A percentile compares a stretch with the other conserved stretches of the same genome.
phyloP scores from a whole-genome alignment of 352 stramenopile species.

The Discostella stelligera region DNA sequence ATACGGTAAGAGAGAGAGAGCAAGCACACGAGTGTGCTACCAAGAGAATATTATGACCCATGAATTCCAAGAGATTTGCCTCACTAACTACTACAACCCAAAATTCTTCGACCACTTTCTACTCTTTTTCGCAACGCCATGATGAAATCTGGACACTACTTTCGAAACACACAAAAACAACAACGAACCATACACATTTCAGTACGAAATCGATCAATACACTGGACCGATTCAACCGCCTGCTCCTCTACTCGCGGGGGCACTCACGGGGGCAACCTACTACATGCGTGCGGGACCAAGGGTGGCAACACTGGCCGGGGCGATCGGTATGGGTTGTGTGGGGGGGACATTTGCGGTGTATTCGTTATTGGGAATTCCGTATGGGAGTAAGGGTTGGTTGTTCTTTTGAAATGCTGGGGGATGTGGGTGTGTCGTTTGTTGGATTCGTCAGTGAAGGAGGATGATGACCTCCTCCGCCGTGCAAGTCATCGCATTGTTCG shows the following conservation, averaged over 20 bases:
- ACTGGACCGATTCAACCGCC: constrained; percentile 55
- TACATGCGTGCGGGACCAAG: constrained; percentile 70
- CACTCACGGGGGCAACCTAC: constrained; percentile 74
- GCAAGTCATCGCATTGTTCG: too few relatives aligned
- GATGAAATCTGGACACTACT: not conserved
- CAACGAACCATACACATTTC: not conserved
- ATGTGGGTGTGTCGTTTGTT: too few relatives aligned
- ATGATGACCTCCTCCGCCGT: too few relatives aligned
- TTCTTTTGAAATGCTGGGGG: constrained; percentile 58
- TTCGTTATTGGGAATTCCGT: constrained; percentile 61
- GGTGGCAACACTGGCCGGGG: constrained; percentile 68
- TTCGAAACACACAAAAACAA: constrained; percentile 12
- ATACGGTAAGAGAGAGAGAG: constrained; percentile 60
- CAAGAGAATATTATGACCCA: too few relatives aligned
- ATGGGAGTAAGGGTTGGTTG: constrained; percentile 71
- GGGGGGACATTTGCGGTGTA: constrained; percentile 74
- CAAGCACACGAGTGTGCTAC: too few relatives aligned
- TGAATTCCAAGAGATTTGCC: too few relatives aligned
- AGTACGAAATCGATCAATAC: constrained; percentile 63
- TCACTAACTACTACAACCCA: too few relatives aligned
- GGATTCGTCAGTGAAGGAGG: too few relatives aligned
- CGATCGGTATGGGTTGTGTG: constrained; percentile 68
- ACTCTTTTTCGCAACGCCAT: not conserved
- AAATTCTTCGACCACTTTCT: too few relatives aligned
- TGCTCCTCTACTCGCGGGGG: constrained; percentile 60